Percentiles rank a stretch among this genome's conserved stretches.
phyloP scores from a whole-genome alignment of 129 eudicot genomes.

The Escallonia herrerae region DNA sequence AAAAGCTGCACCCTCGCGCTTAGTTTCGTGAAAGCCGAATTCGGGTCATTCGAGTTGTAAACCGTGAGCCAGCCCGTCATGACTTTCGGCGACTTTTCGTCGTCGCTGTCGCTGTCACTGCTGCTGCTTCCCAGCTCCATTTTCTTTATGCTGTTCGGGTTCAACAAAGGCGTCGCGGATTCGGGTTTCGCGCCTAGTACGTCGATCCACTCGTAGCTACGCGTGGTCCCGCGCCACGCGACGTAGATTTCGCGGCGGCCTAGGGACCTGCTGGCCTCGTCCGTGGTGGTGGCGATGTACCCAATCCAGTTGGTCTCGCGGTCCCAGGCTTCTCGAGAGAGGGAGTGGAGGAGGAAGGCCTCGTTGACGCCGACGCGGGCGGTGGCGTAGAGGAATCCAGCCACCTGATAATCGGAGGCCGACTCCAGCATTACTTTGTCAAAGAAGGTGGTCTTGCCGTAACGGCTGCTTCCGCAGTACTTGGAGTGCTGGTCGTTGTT shows the following conservation, averaged over 20 bases:
- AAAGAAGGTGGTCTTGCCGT: constrained; percentile 57
- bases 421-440: constrained; percentile 52
- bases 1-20: constrained; percentile 63
- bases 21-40: constrained; percentile 59
- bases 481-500: constrained; percentile 65
- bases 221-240: constrained; percentile 68
- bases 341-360: constrained; percentile 56
- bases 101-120: constrained; percentile 26
- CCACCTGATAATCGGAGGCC: constrained; percentile 43
- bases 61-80: constrained; percentile 85
- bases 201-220: constrained; percentile 72
- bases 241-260: constrained; percentile 84
- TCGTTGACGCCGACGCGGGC: constrained; percentile 42
- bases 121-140: background rate
- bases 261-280: constrained; percentile 29
- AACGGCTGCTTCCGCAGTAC: constrained; percentile 72
- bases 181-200: constrained; percentile 54
- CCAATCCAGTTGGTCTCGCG: constrained; percentile 89
- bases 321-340: constrained; percentile 81
- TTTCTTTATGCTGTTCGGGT: constrained; percentile 7
- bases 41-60: constrained; percentile 57
- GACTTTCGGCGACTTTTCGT: constrained; percentile 38
- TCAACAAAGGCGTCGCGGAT: constrained; percentile 46
- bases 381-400: constrained; percentile 67
- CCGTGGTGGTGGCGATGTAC: constrained; percentile 62